Conservation (phyloP, 2,329 filamentous ascomycete genomes). For the Neoscytalidium dimidiatum region DNA sequence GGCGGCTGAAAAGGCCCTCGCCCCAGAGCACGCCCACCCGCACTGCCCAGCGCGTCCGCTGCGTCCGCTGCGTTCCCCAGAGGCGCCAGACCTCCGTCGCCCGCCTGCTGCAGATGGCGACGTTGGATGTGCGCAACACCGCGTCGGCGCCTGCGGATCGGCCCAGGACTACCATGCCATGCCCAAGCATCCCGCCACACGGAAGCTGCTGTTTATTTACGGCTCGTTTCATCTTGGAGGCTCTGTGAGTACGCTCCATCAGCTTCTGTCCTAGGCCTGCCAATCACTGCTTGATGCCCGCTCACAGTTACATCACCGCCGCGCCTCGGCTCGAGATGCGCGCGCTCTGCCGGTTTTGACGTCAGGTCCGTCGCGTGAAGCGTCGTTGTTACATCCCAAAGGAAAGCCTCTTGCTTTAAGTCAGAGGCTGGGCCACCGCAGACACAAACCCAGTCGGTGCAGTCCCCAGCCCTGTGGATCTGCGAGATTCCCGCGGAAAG, state of each 20-base stretch:
- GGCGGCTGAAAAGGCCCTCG: constrained; percentile 18
- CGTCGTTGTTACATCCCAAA: constrained; percentile 34
- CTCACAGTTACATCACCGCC: constrained; percentile 9
- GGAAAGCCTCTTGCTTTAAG: constrained; percentile 25
- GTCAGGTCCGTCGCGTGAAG: constrained; percentile 31
- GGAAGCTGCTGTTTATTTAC: constrained; percentile 8
- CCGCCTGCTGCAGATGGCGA: neutral
- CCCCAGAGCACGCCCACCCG: constrained; percentile 7
- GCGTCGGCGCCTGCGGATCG: constrained; percentile 4
- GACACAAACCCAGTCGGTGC: constrained; percentile 6
- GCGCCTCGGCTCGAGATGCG: constrained; percentile 20
- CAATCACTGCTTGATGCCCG: neutral
- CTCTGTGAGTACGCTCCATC: neutral
- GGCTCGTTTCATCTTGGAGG: constrained; percentile 13
- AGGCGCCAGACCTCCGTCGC: neutral
- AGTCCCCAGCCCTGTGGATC: constrained; percentile 19
- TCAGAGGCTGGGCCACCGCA: constrained; percentile 1
- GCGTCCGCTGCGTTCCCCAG: neutral
- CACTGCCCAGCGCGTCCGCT: no score
- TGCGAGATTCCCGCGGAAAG: constrained; percentile 20
- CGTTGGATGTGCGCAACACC: constrained; percentile 9
- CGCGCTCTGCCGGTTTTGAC: constrained; percentile 29
- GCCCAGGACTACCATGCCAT: constrained; percentile 1
- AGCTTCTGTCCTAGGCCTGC: neutral
- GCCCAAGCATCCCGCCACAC: constrained; percentile 8